phyloP scores from a whole-genome alignment of 306 rosid species.

The Trifolium dubium region DNA sequence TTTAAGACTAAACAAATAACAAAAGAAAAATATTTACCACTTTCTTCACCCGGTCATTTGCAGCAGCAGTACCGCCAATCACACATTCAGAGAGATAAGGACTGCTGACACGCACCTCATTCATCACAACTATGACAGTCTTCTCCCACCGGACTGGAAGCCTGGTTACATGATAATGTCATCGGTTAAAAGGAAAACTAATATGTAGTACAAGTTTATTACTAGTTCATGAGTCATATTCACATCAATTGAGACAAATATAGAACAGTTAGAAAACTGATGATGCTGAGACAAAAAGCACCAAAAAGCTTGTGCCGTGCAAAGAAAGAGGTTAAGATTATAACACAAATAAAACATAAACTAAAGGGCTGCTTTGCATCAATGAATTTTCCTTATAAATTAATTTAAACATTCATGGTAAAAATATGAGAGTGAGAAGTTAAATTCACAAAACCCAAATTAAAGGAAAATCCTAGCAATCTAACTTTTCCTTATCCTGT shows the following conservation, averaged over 20 bases:
- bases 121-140: slow-evolving; percentile 94
- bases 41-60: slow-evolving; percentile 96
- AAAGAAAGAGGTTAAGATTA: slow-evolving; percentile 8
- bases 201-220: neutral
- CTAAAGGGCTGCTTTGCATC: neutral
- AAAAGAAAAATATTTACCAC: slow-evolving; percentile 62
- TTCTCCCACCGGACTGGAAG: slow-evolving; percentile 99
- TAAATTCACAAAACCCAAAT: neutral
- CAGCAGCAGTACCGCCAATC: slow-evolving; percentile 95
- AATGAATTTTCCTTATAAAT: slow-evolving; percentile 2
- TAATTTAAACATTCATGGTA: neutral
- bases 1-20: slow-evolving; percentile 13
- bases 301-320: neutral
- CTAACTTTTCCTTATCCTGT: too few relatives aligned
- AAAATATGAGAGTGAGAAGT: neutral
- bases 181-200: slow-evolving; percentile 32
- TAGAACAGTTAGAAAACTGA: slow-evolving; percentile 1
- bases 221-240: slow-evolving; percentile 6
- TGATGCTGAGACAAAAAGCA: neutral
- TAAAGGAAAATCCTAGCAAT: too few relatives aligned
- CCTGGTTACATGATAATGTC: slow-evolving; percentile 53
- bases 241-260: neutral
- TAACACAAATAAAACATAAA: neutral
- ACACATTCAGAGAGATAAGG: slow-evolving; percentile 94
- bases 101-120: slow-evolving; percentile 87